Percentiles rank a stretch among this genome's conserved stretches.
phyloP scores from a whole-genome alignment of 805 yeast species.

The Torulaspora quercuum region DNA sequence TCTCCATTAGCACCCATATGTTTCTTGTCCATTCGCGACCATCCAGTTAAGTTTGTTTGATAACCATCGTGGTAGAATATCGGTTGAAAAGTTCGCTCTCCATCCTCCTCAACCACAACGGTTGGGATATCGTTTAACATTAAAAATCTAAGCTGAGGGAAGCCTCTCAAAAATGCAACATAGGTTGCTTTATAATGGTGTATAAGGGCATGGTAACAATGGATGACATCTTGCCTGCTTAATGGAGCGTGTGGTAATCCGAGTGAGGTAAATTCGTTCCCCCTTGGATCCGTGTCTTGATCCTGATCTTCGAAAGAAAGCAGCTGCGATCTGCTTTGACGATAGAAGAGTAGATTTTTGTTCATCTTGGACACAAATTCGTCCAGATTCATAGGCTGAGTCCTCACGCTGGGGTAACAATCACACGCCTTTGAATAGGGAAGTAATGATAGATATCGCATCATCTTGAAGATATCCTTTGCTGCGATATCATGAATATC shows the following conservation, averaged over 20 bases:
- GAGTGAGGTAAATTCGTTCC: constrained; percentile 11
- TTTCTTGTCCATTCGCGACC: constrained; percentile 24
- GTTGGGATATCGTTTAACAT: constrained; percentile 42
- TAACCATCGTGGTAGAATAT: constrained; percentile 37
- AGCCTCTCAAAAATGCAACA: constrained; percentile 35
- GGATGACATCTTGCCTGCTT: constrained; percentile 34
- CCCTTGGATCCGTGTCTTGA: constrained; percentile 11
- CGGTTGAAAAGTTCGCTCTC: constrained; percentile 36
- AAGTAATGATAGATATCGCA: constrained; percentile 36
- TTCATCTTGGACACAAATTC: constrained; percentile 32
- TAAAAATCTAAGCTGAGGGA: constrained; percentile 37
- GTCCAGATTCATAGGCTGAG: constrained; percentile 40
- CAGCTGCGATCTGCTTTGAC: constrained; percentile 28
- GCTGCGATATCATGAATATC: constrained; percentile 33
- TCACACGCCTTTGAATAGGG: constrained; percentile 47
- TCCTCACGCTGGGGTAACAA: constrained; percentile 42
- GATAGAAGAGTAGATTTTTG: constrained; percentile 23
- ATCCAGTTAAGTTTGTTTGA: constrained; percentile 34
- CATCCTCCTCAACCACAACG: constrained; percentile 30
- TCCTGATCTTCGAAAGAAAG: constrained; percentile 16
- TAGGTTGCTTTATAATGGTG: constrained; percentile 39
- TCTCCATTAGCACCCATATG: constrained; percentile 15
- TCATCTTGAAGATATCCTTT: constrained; percentile 39
- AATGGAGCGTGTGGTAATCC: constrained; percentile 33
- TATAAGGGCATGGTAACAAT: constrained; percentile 38